Conservation (phyloP, 2,329 filamentous ascomycete species). For the Botrytis byssoidea region DNA sequence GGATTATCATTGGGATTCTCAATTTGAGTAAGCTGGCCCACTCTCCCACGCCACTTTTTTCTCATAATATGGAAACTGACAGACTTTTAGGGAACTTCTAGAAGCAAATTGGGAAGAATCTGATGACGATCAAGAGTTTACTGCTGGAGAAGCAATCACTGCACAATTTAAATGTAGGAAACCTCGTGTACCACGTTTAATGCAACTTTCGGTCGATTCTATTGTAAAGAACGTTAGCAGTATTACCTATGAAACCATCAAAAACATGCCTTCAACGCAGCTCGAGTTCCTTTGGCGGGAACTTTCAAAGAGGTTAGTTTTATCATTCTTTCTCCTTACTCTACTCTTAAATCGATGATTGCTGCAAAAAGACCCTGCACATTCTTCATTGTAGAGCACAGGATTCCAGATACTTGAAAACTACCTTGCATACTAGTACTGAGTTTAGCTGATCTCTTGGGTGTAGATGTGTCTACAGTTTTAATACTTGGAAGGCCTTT, state of each 20-base stretch:
- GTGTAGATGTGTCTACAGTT: conserved; percentile 31
- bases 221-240: background rate
- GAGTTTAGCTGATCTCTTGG: background rate
- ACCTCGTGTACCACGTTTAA: background rate
- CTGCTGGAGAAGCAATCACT: background rate
- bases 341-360: background rate
- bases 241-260: background rate
- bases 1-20: background rate
- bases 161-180: background rate
- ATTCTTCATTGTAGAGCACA: no score
- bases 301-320: conserved; percentile 9
- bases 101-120: background rate
- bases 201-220: background rate
- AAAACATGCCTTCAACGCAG: background rate
- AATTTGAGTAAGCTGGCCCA: background rate
- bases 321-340: no score
- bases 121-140: background rate
- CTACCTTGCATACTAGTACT: background rate
- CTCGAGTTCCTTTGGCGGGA: background rate
- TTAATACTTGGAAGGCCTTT: conserved; percentile 37
- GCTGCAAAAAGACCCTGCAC: no score
- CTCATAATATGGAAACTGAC: background rate
- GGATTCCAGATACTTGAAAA: background rate
- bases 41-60: no score
- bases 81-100: background rate